A percentile compares a stretch with the other conserved stretches of the same genome.
Evolutionary conservation across 2,329 filamentous ascomycete genomes (phyloP).

Genomic region (Aspergillus eucalypticola): DNA sequence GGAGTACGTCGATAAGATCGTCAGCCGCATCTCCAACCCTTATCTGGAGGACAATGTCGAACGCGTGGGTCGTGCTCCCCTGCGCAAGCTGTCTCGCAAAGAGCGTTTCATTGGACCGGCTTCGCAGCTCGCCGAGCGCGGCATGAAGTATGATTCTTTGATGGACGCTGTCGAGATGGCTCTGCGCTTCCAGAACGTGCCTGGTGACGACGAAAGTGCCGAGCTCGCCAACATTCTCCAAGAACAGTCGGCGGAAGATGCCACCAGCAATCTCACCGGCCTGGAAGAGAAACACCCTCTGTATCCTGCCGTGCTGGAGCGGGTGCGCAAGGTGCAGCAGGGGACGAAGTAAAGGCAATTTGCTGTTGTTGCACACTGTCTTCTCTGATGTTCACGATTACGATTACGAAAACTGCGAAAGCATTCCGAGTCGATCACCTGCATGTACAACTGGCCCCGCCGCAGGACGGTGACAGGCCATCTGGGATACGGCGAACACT

Average conservation of each 20-base stretch:
- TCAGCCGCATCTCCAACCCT: slow-evolving; percentile 89
- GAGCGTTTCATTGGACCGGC: slow-evolving; percentile 96
- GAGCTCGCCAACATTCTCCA: slow-evolving; percentile 86
- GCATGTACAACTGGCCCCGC: slow-evolving; percentile 23
- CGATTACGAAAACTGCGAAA: slow-evolving; percentile 19
- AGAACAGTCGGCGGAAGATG: slow-evolving; percentile 68
- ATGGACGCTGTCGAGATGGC: slow-evolving; percentile 86
- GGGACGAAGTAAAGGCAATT: slow-evolving; percentile 41
- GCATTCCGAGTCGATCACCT: slow-evolving; percentile 30
- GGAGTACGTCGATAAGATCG: slow-evolving; percentile 87
- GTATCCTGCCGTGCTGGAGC: slow-evolving; percentile 70
- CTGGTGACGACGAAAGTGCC: slow-evolving; percentile 84
- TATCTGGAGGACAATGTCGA: slow-evolving; percentile 89
- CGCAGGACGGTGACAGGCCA: slow-evolving; percentile 29
- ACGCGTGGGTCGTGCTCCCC: slow-evolving; percentile 89
- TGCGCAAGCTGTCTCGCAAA: slow-evolving; percentile 91
- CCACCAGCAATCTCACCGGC: slow-evolving; percentile 79
- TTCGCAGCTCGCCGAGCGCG: slow-evolving; percentile 80
- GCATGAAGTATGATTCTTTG: slow-evolving; percentile 69
- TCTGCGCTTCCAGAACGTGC: slow-evolving; percentile 91
- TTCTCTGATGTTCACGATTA: slow-evolving; percentile 7
- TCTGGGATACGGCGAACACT: slow-evolving; percentile 36
- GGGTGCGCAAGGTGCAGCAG: slow-evolving; percentile 79
- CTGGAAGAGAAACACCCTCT: slow-evolving; percentile 75
- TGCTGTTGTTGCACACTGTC: neutral